Conservation (phyloP, 1,139 yeast species). For the Suhomyces anneliseae region DNA sequence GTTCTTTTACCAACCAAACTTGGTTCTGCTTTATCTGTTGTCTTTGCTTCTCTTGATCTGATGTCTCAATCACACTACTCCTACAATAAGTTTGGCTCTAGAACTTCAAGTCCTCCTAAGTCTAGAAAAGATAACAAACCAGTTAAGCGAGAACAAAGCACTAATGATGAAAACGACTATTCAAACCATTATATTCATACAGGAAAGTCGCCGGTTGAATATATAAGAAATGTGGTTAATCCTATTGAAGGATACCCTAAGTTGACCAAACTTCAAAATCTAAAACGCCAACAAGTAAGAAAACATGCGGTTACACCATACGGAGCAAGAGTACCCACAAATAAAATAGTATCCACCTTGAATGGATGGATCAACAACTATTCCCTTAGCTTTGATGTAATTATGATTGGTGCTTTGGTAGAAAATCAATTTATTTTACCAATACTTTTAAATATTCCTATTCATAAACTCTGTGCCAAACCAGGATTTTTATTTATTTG, state of each 20-base stretch:
- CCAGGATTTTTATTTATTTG: conserved; percentile 87
- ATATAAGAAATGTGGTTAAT: conserved; percentile 61
- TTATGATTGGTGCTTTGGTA: conserved; percentile 85
- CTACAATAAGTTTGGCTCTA: conserved; percentile 13
- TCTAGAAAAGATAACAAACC: not conserved
- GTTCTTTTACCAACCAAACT: no score
- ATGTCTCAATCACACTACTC: conserved; percentile 3
- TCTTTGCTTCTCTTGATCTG: no score
- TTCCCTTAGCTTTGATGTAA: conserved; percentile 74
- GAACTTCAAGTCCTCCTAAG: not conserved
- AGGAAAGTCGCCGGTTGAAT: conserved; percentile 56
- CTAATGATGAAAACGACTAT: conserved; percentile 53
- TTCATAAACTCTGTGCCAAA: conserved; percentile 70
- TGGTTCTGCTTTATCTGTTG: no score
- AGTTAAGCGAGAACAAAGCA: not conserved
- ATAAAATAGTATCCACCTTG: conserved; percentile 56
- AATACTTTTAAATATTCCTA: conserved; percentile 61
- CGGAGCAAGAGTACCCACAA: conserved; percentile 58
- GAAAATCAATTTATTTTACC: conserved; percentile 69
- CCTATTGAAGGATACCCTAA: conserved; percentile 87
- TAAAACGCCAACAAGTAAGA: conserved; percentile 53
- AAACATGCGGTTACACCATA: conserved; percentile 60
- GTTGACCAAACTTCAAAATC: conserved; percentile 60
- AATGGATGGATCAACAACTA: conserved; percentile 59
- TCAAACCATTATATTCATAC: conserved; percentile 67